These are phyloP conservation scores for Annulohypoxylon moriforme DNA, from an alignment of 495 filamentous ascomycete species.

Conservation along the genomic window DNA sequence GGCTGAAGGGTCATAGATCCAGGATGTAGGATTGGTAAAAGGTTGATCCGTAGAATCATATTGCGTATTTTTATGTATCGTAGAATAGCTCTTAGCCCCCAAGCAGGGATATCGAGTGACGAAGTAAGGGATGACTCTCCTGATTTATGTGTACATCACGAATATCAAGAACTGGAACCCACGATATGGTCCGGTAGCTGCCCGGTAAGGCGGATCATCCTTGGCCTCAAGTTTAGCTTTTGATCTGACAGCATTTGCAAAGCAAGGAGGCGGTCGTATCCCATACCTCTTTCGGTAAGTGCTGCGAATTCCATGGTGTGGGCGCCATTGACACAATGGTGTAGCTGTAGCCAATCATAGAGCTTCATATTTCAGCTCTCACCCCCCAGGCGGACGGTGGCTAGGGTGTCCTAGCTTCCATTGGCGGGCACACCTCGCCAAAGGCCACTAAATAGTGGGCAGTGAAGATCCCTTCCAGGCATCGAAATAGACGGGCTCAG, in stretches of 20 bases:
- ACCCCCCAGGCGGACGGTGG: constrained; percentile 10
- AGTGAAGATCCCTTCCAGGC: constrained; percentile 38
- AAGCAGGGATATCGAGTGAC: background rate
- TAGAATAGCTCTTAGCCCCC: background rate
- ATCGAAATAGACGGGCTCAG: constrained; percentile 29
- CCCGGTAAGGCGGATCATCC: constrained; percentile 20
- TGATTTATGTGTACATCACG: constrained; percentile 5
- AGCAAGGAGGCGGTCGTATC: constrained; percentile 2
- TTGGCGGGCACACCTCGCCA: background rate
- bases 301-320: constrained; percentile 3
- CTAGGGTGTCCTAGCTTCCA: constrained; percentile 21
- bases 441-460: constrained; percentile 1
- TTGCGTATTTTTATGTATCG: background rate
- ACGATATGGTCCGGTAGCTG: background rate
- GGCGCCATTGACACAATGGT: background rate
- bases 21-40: constrained; percentile 16
- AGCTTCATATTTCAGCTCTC: background rate
- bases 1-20: constrained; percentile 28
- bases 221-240: constrained; percentile 17
- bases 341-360: constrained; percentile 14
- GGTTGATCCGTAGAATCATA: constrained; percentile 1
- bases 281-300: constrained; percentile 13
- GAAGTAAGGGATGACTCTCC: background rate
- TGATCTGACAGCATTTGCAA: background rate
- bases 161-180: constrained; percentile 1